Percentiles rank a stretch among this genome's conserved stretches.
Evolutionary conservation across 768 basidiomycete genomes (phyloP).

Genomic region (Russula dissimulans): DNA sequence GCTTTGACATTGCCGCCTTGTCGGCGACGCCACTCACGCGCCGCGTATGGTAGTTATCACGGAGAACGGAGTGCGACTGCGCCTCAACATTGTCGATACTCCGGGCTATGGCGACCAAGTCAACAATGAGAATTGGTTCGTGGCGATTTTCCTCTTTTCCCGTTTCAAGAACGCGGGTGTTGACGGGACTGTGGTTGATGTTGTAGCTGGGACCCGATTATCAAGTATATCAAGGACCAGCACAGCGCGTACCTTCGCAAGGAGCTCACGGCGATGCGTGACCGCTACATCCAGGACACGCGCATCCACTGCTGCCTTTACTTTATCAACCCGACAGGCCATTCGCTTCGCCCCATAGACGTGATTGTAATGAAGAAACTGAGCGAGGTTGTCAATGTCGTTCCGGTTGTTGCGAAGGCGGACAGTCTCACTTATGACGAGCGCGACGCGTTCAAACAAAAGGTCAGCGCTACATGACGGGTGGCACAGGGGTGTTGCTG

Average conservation of each 20-base stretch:
- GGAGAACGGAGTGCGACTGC: constrained; percentile 91
- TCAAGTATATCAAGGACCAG: constrained; percentile 99
- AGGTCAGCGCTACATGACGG: constrained; percentile 39
- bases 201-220: constrained; percentile 94
- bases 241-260: constrained; percentile 98
- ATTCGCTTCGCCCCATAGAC: constrained; percentile 91
- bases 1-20: not conserved
- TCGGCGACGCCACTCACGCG: not conserved
- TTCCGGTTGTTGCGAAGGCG: constrained; percentile 98
- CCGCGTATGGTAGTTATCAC: constrained; percentile 59
- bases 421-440: constrained; percentile 93
- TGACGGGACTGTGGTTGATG: not conserved
- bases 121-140: constrained; percentile 95
- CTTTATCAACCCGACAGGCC: constrained; percentile 99
- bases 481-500: constrained; percentile 10
- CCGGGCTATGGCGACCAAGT: constrained; percentile 98
- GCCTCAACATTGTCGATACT: constrained; percentile 97
- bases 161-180: not conserved
- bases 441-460: constrained; percentile 85
- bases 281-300: constrained; percentile 97
- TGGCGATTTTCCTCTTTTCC: constrained; percentile 21
- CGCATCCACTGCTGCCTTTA: constrained; percentile 97
- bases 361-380: constrained; percentile 99
- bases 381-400: constrained; percentile 97
- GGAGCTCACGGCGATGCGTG: constrained; percentile 96